A percentile compares a stretch with the other conserved stretches of the same genome.
Conservation (phyloP, 2,329 filamentous ascomycete genomes). For the Xylariomycetidae sp. region DNA sequence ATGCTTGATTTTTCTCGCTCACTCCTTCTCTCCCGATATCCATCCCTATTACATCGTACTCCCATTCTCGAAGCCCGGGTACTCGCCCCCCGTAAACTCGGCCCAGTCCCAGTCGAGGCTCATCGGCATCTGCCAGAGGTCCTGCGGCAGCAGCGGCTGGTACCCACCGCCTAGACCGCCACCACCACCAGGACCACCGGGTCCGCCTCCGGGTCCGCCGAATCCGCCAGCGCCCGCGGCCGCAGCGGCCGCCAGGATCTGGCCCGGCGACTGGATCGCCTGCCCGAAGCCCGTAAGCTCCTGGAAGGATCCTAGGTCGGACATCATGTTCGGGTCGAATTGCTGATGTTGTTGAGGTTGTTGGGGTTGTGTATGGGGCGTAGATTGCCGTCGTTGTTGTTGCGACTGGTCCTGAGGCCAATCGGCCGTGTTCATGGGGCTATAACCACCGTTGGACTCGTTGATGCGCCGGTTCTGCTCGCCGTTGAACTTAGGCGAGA, state of each 20-base stretch:
- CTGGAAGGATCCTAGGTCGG: slow-evolving; percentile 39
- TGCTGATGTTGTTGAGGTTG: slow-evolving; percentile 38
- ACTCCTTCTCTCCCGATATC: neutral
- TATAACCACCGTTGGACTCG: slow-evolving; percentile 28
- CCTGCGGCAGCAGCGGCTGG: slow-evolving; percentile 84
- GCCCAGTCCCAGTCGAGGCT: slow-evolving; percentile 86
- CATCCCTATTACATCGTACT: slow-evolving; percentile 26
- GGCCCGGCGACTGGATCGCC: slow-evolving; percentile 21
- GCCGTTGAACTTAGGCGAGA: slow-evolving; percentile 29
- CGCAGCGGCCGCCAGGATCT: slow-evolving; percentile 31
- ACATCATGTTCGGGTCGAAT: slow-evolving; percentile 31
- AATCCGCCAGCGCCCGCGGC: slow-evolving; percentile 20
- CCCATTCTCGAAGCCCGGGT: slow-evolving; percentile 61
- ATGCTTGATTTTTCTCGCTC: neutral
- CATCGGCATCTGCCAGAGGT: slow-evolving; percentile 94
- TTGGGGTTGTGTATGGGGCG: slow-evolving; percentile 40
- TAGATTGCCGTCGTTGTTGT: too few species aligned
- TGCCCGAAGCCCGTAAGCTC: slow-evolving; percentile 42
- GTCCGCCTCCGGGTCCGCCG: too few species aligned
- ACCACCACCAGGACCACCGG: neutral
- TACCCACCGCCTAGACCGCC: slow-evolving; percentile 35
- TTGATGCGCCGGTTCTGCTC: slow-evolving; percentile 28
- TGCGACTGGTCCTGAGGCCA: too few species aligned
- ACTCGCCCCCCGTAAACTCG: slow-evolving; percentile 62
- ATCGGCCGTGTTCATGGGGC: slow-evolving; percentile 35